phyloP scores from a whole-genome alignment of 2,329 filamentous ascomycete species.

The Botrytis fragariae region DNA sequence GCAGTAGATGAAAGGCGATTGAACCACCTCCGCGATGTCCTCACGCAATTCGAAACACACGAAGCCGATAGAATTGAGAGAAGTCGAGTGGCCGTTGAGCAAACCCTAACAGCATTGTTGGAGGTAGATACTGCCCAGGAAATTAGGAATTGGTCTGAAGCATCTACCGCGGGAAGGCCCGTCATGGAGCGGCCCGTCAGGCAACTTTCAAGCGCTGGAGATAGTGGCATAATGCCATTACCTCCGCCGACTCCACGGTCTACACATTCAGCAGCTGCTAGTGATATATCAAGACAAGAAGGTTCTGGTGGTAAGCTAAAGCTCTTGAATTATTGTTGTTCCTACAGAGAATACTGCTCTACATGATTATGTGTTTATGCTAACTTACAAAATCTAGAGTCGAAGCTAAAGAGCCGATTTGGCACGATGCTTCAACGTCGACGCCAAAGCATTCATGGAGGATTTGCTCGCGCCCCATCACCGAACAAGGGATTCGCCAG shows the following conservation, averaged over 20 bases:
- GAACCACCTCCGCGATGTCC: slow-evolving; percentile 83
- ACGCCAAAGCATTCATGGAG: slow-evolving; percentile 63
- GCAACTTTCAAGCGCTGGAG: slow-evolving; percentile 34
- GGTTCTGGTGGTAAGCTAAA: slow-evolving; percentile 14
- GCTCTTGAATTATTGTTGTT: not conserved
- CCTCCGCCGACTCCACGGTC: slow-evolving; percentile 33
- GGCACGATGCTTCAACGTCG: slow-evolving; percentile 67
- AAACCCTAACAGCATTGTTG: slow-evolving; percentile 75
- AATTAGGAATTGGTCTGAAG: slow-evolving; percentile 67
- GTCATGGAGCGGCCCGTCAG: slow-evolving; percentile 35
- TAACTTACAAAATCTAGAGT: slow-evolving; percentile 41
- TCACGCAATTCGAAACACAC: slow-evolving; percentile 91
- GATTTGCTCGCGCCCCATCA: slow-evolving; percentile 54
- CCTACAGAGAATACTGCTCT: not conserved
- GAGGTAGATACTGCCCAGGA: slow-evolving; percentile 86
- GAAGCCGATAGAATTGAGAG: slow-evolving; percentile 85
- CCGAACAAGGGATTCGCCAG: slow-evolving; percentile 51
- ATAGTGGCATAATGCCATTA: slow-evolving; percentile 27
- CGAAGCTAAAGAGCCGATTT: slow-evolving; percentile 60
- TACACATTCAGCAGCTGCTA: slow-evolving; percentile 33
- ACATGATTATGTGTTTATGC: not conserved
- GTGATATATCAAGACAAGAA: slow-evolving; percentile 30
- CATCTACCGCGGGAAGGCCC: slow-evolving; percentile 41
- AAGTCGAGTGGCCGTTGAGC: slow-evolving; percentile 70
- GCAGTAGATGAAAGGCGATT: slow-evolving; percentile 84